These are phyloP conservation scores for Celoporthe dispersa DNA, from an alignment of 2,329 filamentous ascomycete genomes.

Conservation along the genomic window DNA sequence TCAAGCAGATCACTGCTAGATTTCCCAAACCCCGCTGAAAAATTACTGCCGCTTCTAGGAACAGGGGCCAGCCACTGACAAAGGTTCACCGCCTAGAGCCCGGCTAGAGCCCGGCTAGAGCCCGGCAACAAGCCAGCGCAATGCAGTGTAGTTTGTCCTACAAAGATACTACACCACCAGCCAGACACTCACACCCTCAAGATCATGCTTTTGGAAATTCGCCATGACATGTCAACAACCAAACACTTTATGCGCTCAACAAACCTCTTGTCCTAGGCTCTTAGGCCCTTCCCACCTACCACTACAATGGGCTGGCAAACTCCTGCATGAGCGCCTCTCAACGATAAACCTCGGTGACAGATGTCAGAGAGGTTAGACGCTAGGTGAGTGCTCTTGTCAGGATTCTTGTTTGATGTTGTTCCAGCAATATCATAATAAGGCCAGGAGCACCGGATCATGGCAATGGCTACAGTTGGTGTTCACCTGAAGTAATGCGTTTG, in stretches of 20 bases:
- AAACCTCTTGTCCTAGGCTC: background rate
- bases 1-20: slow-evolving; percentile 4
- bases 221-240: background rate
- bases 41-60: slow-evolving; percentile 11
- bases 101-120: too few relatives aligned
- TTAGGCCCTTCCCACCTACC: background rate
- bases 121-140: background rate
- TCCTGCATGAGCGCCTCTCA: background rate
- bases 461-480: background rate
- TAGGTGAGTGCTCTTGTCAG: too few relatives aligned
- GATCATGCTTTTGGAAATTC: background rate
- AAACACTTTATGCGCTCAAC: background rate
- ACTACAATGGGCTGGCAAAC: background rate
- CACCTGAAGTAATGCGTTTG: too few relatives aligned
- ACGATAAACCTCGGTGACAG: background rate
- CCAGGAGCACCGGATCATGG: background rate
- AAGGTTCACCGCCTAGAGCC: slow-evolving; percentile 1
- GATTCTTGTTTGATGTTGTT: background rate
- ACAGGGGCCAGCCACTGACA: slow-evolving; percentile 2
- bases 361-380: background rate
- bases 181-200: background rate
- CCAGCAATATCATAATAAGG: background rate
- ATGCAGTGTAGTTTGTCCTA: background rate
- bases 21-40: slow-evolving; percentile 16
- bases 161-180: background rate